Evolutionary conservation across 2,329 filamentous ascomycete species (phyloP).

Genomic region (Diplodia corticola): DNA sequence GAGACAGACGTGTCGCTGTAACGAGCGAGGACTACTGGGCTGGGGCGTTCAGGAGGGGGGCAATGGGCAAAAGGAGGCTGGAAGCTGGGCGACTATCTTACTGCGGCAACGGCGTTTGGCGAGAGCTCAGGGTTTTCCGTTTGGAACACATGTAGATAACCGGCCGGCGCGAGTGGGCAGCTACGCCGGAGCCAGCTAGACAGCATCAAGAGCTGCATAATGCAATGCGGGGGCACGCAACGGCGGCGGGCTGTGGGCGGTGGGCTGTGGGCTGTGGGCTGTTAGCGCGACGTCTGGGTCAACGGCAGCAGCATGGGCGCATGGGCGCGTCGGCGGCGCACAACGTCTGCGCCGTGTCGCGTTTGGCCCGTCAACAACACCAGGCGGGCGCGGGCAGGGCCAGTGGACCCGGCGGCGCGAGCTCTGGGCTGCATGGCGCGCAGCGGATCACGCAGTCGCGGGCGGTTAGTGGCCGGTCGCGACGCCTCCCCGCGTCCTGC

Average conservation of each 20-base stretch:
- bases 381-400: background rate
- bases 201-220: background rate
- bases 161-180: background rate
- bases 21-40: background rate
- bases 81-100: background rate
- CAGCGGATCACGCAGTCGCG: conserved; percentile 14
- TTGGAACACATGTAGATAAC: background rate
- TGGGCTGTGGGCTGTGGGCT: no score
- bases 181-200: background rate
- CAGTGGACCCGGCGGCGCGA: background rate
- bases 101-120: conserved; percentile 3
- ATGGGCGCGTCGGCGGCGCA: background rate
- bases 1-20: conserved; percentile 29
- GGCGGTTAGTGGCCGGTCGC: conserved; percentile 1
- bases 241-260: no score
- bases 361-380: conserved; percentile 7
- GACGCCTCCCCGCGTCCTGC: background rate
- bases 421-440: conserved; percentile 3
- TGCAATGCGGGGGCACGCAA: conserved; percentile 10
- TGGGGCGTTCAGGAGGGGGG: conserved; percentile 13
- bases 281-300: background rate
- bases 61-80: conserved; percentile 3
- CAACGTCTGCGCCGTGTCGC: background rate
- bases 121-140: background rate
- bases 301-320: background rate